phyloP scores from a whole-genome alignment of 768 basidiomycete species.

The Pilatotrama ljubarskyi region DNA sequence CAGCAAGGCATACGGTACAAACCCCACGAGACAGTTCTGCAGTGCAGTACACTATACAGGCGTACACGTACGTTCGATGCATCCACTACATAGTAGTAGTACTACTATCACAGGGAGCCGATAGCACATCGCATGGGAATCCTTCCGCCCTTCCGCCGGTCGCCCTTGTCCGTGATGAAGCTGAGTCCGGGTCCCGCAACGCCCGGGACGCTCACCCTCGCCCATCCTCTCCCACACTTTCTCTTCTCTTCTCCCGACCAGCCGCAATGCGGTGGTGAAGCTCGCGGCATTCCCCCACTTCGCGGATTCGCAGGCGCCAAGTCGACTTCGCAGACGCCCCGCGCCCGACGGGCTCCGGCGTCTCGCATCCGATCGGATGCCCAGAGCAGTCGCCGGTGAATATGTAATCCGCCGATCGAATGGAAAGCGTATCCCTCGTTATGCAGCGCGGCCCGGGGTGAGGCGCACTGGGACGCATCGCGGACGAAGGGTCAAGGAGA shows the following conservation, averaged over 20 bases:
- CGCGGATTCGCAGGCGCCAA: neutral
- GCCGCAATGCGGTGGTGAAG: neutral
- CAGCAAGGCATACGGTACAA: too few species aligned
- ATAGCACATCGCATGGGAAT: neutral
- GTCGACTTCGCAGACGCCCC: neutral
- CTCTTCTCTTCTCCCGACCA: slow-evolving; percentile 9
- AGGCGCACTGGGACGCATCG: neutral
- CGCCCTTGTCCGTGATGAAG: slow-evolving; percentile 2
- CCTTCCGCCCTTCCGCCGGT: neutral
- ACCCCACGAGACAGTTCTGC: too few species aligned
- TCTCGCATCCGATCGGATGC: slow-evolving; percentile 16
- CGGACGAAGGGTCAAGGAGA: neutral
- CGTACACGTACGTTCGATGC: too few species aligned
- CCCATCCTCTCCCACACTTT: slow-evolving; percentile 9
- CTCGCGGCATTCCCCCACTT: neutral
- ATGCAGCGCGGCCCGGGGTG: neutral
- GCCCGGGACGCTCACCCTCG: neutral
- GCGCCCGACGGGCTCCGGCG: slow-evolving; percentile 1
- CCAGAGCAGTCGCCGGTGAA: slow-evolving; percentile 10
- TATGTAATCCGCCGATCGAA: slow-evolving; percentile 18
- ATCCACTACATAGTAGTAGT: too few species aligned
- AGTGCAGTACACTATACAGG: too few species aligned
- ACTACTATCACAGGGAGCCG: too few species aligned
- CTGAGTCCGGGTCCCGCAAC: neutral
- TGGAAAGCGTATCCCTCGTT: neutral